Evolutionary conservation across 2,329 filamentous ascomycete species (phyloP).

Genomic region (Diplodia corticola): DNA sequence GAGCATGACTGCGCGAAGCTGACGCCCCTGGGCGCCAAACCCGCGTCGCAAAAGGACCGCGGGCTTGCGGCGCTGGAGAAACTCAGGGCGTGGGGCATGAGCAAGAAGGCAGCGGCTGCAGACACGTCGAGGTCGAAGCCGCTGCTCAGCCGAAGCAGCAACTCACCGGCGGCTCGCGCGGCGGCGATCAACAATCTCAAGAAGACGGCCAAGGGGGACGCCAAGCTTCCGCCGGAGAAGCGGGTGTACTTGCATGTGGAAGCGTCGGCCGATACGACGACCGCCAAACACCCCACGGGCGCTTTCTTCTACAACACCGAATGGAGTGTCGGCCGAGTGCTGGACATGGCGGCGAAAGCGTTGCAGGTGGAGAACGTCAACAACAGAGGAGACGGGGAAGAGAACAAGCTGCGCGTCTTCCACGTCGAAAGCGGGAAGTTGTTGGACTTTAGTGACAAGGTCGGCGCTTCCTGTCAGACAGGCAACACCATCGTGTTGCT

Average conservation of each 20-base stretch:
- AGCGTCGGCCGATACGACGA: constrained; percentile 82
- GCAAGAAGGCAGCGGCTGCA: constrained; percentile 68
- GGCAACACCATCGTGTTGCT: constrained; percentile 90
- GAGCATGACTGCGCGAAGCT: constrained; percentile 84
- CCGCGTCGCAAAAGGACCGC: constrained; percentile 57
- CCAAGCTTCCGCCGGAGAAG: constrained; percentile 76
- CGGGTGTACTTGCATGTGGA: constrained; percentile 90
- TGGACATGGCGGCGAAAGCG: constrained; percentile 75
- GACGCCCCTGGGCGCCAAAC: constrained; percentile 57
- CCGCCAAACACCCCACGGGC: constrained; percentile 72
- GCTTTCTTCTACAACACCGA: constrained; percentile 59
- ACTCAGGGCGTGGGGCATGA: constrained; percentile 76
- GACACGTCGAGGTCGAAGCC: constrained; percentile 44
- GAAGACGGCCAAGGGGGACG: constrained; percentile 85
- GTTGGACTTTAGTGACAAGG: constrained; percentile 83
- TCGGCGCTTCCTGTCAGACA: constrained; percentile 70
- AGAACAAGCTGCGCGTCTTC: constrained; percentile 81
- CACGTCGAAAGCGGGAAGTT: constrained; percentile 88
- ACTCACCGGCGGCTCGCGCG: constrained; percentile 60
- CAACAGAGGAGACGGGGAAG: constrained; percentile 73
- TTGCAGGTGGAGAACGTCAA: constrained; percentile 83
- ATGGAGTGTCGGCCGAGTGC: constrained; percentile 83
- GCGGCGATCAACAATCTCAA: constrained; percentile 77
- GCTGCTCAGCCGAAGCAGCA: not conserved
- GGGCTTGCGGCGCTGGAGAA: constrained; percentile 73